A percentile compares a stretch with the other conserved stretches of the same genome.
phyloP scores from a whole-genome alignment of 345 rosid species.

The Eucalyptus curtisii region DNA sequence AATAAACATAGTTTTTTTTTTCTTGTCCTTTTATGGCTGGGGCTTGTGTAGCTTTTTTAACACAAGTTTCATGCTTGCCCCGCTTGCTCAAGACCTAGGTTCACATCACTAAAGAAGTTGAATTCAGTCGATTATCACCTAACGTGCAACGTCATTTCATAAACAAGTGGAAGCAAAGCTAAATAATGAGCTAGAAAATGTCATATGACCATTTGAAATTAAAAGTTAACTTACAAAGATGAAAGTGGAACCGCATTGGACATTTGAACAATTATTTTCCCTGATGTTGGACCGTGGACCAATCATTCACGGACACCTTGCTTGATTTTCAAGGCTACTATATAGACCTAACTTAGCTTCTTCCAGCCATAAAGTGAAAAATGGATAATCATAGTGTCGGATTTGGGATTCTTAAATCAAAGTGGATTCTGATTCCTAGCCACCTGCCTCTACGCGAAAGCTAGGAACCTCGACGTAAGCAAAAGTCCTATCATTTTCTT shows the following conservation, averaged over 20 bases:
- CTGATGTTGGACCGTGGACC: neutral
- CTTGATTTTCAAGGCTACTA: neutral
- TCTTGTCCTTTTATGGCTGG: neutral
- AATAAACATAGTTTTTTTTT: neutral
- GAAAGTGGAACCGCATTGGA: neutral
- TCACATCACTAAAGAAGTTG: neutral
- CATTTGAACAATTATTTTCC: neutral
- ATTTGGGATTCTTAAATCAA: neutral
- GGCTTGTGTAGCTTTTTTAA: neutral
- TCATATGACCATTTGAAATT: neutral
- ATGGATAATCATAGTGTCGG: neutral
- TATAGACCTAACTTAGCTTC: neutral
- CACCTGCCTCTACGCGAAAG: neutral
- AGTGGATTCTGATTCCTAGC: slow-evolving; percentile 1
- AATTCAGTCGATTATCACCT: neutral
- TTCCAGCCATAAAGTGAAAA: neutral
- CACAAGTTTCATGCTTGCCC: neutral
- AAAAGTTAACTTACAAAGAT: neutral
- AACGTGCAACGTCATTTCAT: neutral
- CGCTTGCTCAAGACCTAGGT: neutral
- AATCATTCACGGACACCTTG: neutral
- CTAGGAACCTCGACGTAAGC: slow-evolving; percentile 1
- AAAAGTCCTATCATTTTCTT: neutral
- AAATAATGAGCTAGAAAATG: neutral
- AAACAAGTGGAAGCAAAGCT: neutral